phyloP scores from a whole-genome alignment of 805 yeast species.

The Hanseniaspora opuntiae region DNA sequence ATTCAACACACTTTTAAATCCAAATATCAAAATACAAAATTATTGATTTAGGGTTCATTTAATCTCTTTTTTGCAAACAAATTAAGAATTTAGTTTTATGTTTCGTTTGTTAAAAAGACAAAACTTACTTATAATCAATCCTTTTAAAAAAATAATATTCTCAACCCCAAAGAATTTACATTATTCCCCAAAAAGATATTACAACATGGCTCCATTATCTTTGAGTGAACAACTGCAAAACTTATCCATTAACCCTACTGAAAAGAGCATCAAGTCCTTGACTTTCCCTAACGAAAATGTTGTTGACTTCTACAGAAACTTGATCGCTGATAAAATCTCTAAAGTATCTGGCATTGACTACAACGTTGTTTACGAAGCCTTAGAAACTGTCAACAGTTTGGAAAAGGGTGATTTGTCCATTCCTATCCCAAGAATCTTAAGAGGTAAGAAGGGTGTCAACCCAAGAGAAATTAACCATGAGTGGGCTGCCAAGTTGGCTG shows the following conservation, averaged over 20 bases:
- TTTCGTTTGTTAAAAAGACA: neutral
- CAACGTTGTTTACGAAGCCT: conserved; percentile 59
- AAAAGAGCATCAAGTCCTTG: neutral
- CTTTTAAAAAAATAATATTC: neutral
- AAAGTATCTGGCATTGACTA: conserved; percentile 60
- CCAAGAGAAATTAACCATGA: conserved; percentile 61
- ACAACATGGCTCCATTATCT: conserved; percentile 5
- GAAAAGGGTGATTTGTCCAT: conserved; percentile 88
- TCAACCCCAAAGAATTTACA: neutral
- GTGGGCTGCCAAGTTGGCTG: conserved; percentile 56
- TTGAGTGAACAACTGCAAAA: conserved; percentile 7
- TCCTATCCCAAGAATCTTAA: conserved; percentile 74
- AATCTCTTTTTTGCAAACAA: no score
- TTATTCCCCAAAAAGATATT: neutral
- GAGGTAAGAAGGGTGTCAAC: conserved; percentile 60
- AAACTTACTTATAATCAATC: neutral
- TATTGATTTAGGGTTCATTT: no score
- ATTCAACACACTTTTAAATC: no score
- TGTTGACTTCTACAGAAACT: conserved; percentile 78
- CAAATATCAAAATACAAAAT: no score
- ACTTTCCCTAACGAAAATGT: conserved; percentile 66
- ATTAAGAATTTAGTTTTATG: neutral
- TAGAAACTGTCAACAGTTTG: conserved; percentile 73
- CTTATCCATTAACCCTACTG: neutral
- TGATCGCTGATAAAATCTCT: conserved; percentile 66